Evolutionary conservation across 257 asterid genomes (phyloP).

Genomic region (Ligustrum vulgare): DNA sequence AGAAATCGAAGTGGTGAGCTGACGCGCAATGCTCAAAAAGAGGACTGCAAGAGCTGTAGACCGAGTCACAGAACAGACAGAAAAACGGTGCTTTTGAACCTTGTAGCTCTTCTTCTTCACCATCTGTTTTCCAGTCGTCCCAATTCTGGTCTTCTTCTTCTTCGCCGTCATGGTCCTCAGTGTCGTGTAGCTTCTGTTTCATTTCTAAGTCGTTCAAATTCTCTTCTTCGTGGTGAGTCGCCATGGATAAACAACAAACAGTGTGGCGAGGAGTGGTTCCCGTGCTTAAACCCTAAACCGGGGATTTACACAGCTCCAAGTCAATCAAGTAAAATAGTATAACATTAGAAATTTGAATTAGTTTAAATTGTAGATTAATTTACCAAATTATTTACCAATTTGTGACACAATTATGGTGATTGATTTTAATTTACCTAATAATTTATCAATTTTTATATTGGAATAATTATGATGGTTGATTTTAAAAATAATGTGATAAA

Average conservation of each 20-base stretch:
- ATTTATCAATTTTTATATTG: no score
- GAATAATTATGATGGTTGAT: no score
- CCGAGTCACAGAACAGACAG: slow-evolving; percentile 78
- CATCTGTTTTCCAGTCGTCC: slow-evolving; percentile 48
- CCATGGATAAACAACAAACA: slow-evolving; percentile 22
- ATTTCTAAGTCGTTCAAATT: neutral
- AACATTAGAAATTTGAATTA: no score
- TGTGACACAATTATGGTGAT: no score
- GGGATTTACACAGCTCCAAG: no score
- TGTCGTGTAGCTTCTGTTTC: neutral
- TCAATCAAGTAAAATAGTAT: no score
- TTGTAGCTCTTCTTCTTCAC: slow-evolving; percentile 32
- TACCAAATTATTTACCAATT: no score
- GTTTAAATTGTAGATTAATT: no score
- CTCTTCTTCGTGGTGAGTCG: slow-evolving; percentile 16
- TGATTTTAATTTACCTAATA: no score
- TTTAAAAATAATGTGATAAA: no score
- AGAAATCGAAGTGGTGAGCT: slow-evolving; percentile 61
- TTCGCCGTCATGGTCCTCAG: slow-evolving; percentile 23
- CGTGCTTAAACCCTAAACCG: slow-evolving; percentile 19
- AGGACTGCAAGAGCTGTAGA: slow-evolving; percentile 36
- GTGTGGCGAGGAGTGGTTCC: neutral
- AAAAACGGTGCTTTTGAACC: slow-evolving; percentile 26
- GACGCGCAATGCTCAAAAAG: slow-evolving; percentile 77
- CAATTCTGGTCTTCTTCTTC: slow-evolving; percentile 38